Percentiles rank a stretch among this genome's conserved stretches.
These are phyloP conservation scores for Kwoniella botswanensis DNA, from an alignment of 768 basidiomycete genomes.

Conservation along the genomic window DNA sequence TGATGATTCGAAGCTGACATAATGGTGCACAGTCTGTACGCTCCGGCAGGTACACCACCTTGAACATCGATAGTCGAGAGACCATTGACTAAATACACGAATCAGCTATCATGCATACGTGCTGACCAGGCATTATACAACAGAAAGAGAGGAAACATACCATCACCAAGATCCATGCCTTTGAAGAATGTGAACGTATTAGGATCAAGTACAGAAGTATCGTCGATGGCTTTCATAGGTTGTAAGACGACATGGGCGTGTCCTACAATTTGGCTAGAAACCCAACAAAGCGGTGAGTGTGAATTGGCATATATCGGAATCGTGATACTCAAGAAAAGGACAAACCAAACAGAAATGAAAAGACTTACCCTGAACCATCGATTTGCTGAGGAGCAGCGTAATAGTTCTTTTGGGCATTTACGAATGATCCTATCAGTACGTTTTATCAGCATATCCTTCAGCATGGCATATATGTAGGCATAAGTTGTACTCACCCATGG, in stretches of 20 bases:
- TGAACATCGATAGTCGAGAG: conserved; percentile 64
- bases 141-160: conserved; percentile 13
- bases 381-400: conserved; percentile 68
- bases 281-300: background rate
- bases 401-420: conserved; percentile 65
- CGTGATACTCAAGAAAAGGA: background rate
- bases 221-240: conserved; percentile 60
- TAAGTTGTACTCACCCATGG: conserved; percentile 23
- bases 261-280: conserved; percentile 63
- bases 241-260: conserved; percentile 67
- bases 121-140: background rate
- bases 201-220: conserved; percentile 64
- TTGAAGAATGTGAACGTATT: conserved; percentile 68
- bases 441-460: conserved; percentile 9
- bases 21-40: conserved; percentile 61
- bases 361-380: conserved; percentile 58
- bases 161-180: conserved; percentile 41
- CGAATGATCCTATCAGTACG: conserved; percentile 64
- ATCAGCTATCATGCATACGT: conserved; percentile 13
- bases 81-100: conserved; percentile 62
- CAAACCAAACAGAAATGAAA: background rate
- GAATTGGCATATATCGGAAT: background rate
- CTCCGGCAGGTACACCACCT: conserved; percentile 66
- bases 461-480: background rate
- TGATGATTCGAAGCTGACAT: conserved; percentile 43